Conservation (phyloP, 192 early-diverging fungal species). For the Coemansia sp. region DNA sequence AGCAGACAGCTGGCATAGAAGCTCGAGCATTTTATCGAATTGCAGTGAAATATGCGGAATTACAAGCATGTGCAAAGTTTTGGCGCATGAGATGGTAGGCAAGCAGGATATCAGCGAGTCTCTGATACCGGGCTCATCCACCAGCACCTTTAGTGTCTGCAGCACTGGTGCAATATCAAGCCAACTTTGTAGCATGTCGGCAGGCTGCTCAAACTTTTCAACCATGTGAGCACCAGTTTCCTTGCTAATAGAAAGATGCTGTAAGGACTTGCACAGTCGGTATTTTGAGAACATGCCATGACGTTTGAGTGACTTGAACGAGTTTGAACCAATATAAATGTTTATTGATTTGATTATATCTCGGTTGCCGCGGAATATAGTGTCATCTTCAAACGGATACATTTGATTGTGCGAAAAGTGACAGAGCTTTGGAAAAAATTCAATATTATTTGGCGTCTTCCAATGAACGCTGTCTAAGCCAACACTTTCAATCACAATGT, state of each 20-base stretch:
- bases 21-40: background rate
- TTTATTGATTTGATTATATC: background rate
- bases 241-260: background rate
- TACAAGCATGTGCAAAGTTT: background rate
- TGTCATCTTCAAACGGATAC: constrained; percentile 3
- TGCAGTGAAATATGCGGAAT: background rate
- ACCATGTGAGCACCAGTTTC: background rate
- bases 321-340: background rate
- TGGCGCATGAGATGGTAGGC: background rate
- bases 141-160: background rate
- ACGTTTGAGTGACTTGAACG: background rate
- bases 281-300: background rate
- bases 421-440: background rate
- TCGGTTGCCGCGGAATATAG: constrained; percentile 3
- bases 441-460: constrained; percentile 3
- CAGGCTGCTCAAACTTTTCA: background rate
- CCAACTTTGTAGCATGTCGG: background rate
- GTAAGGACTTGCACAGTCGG: background rate
- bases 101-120: background rate
- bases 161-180: background rate
- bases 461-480: background rate
- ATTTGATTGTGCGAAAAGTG: background rate
- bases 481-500: background rate
- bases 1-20: background rate
- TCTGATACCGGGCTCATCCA: background rate